Evolutionary conservation across 331 rosid genomes (phyloP).

Genomic region (Acacia pycnantha): DNA sequence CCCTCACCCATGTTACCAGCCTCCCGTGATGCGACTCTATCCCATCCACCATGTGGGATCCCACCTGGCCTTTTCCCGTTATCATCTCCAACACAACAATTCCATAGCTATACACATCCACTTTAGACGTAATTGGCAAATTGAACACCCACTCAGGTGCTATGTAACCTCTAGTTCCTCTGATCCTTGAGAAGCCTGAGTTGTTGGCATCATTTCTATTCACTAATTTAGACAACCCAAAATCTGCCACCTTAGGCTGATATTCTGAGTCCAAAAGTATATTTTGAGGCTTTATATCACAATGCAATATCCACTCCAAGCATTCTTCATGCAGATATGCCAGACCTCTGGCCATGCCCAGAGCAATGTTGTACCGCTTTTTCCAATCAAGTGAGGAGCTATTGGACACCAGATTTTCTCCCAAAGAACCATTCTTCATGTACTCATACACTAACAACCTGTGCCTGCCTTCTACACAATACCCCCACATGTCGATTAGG

Average conservation of each 20-base stretch:
- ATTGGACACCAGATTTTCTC: constrained; percentile 17
- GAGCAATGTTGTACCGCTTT: constrained; percentile 30
- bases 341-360: constrained; percentile 31
- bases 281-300: neutral
- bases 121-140: too few species aligned
- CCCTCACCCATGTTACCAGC: neutral
- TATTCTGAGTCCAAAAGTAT: too few species aligned
- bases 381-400: constrained; percentile 29
- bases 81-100: too few species aligned
- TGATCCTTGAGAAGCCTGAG: too few species aligned
- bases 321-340: constrained; percentile 5
- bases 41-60: neutral
- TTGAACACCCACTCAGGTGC: too few species aligned
- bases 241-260: too few species aligned
- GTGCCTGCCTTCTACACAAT: neutral
- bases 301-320: neutral
- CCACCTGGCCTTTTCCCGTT: neutral
- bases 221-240: too few species aligned
- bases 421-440: constrained; percentile 25
- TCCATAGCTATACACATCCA: too few species aligned
- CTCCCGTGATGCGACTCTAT: neutral
- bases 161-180: too few species aligned
- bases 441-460: neutral
- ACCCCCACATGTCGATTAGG: constrained; percentile 43
- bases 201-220: too few species aligned